Evolutionary conservation across 805 yeast species (phyloP).

Genomic region (Cyberlindnera americana): DNA sequence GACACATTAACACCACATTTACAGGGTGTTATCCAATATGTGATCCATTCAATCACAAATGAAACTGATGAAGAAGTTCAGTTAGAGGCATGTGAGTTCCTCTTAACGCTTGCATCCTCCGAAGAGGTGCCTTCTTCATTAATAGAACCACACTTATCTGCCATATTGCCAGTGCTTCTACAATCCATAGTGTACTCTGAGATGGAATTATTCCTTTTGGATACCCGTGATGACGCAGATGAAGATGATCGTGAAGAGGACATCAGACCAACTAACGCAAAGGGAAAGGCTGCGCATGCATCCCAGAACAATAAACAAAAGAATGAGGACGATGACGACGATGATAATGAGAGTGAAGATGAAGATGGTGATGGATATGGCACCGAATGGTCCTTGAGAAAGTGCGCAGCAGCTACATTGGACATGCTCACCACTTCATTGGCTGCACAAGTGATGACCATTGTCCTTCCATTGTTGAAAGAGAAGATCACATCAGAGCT

Average conservation of each 20-base stretch:
- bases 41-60: constrained; percentile 67
- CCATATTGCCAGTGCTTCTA: constrained; percentile 73
- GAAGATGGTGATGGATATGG: constrained; percentile 58
- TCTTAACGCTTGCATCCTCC: constrained; percentile 65
- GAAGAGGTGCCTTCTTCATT: constrained; percentile 48
- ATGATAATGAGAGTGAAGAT: constrained; percentile 35
- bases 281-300: constrained; percentile 42
- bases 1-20: constrained; percentile 78
- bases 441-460: constrained; percentile 63
- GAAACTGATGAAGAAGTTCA: constrained; percentile 69
- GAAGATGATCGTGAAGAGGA: constrained; percentile 85
- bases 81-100: constrained; percentile 89
- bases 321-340: constrained; percentile 41
- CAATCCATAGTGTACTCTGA: constrained; percentile 86
- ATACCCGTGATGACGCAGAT: constrained; percentile 69
- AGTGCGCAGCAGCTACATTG: constrained; percentile 91
- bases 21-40: constrained; percentile 80
- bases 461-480: constrained; percentile 72
- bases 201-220: constrained; percentile 66
- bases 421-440: constrained; percentile 70
- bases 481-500: constrained; percentile 61
- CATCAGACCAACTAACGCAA: constrained; percentile 76
- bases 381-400: constrained; percentile 85
- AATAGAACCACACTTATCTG: constrained; percentile 53
- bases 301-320: constrained; percentile 30